phyloP scores from a whole-genome alignment of 306 rosid species.

The Vicia faba region DNA sequence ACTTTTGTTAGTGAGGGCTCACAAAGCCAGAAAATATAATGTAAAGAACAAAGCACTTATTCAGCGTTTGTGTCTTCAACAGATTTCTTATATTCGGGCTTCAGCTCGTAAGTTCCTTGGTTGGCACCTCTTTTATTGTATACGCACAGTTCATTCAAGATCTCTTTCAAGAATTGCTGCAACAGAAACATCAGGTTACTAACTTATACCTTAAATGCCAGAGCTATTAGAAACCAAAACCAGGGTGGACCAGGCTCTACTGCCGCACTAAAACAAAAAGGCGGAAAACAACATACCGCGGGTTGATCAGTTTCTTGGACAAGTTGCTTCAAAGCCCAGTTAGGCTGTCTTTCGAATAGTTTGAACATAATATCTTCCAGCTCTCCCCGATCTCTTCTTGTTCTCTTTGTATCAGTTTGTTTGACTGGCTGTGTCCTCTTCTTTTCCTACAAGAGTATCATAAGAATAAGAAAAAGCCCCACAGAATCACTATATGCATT shows the following conservation, averaged over 20 bases:
- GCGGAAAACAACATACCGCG: constrained; percentile 55
- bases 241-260: too few relatives aligned
- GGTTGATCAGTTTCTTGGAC: constrained; percentile 99
- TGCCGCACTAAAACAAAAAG: background rate
- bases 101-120: constrained; percentile 99
- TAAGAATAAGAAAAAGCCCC: background rate
- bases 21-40: background rate
- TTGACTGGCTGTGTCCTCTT: constrained; percentile 81
- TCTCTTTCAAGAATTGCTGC: constrained; percentile 99
- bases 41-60: constrained; percentile 36
- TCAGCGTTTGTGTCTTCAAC: constrained; percentile 76
- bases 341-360: constrained; percentile 94
- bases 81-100: constrained; percentile 96
- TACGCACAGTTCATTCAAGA: constrained; percentile 85
- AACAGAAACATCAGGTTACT: constrained; percentile 14
- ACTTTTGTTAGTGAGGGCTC: too few relatives aligned
- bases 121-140: constrained; percentile 98
- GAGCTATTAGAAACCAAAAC: background rate
- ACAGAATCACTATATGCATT: constrained; percentile 13
- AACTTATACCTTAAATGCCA: constrained; percentile 1
- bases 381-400: constrained; percentile 97
- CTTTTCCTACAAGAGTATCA: constrained; percentile 65
- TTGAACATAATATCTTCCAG: constrained; percentile 97
- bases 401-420: constrained; percentile 89
- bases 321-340: constrained; percentile 98